Evolutionary conservation across 1,284 basidiomycete genomes (phyloP), one percentile per base, ranked within the genome.

Genomic region (Apiotrichum mycotoxinovorans): DNA sequence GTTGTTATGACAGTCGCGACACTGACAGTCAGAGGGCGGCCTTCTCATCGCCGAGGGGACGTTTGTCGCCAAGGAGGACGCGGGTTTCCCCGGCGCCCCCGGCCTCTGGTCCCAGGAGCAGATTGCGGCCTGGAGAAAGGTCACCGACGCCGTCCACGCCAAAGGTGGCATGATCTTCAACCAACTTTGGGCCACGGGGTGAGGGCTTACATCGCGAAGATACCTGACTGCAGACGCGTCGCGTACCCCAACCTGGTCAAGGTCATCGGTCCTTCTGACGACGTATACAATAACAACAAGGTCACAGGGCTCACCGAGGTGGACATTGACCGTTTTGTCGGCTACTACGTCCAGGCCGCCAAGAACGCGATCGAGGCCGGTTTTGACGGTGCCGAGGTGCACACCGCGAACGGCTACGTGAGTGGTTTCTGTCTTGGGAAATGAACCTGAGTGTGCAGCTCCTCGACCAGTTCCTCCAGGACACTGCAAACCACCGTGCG

Each of bases 361-460:
- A 53, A 73, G 14, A 81, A 82, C 56, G 83, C 84, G 3, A 80
- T 83, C 47, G 77, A 80, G 64, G 83, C 84, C 25, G 85, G 85
- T 0, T 85, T 86, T 62, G 85, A 87, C 64, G 84, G 84, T 34
- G 81, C 86, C 33, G 85, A 87, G 75, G 66, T 80, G 42, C 79
- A 79, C 59, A 67, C 66, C 27, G 78, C 75, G 10, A 68, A 66
- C 55, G 60, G 65, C 11, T 63, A 46, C 30, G 51, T 63, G 17
- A 17, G 43, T 56, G 8, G n/a, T 33, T 9, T 30, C n/a, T 20
- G 14, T 18, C 26, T 44, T 22, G 47, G 26, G 14, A 26, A 49
- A n/a, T 10, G 56, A 51, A 57, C 57, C 40, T 23, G 20, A 42
- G 4, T 8, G 1, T 44, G n/a, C 58, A 44, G 48, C 41, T 53